A percentile compares a stretch with the other conserved stretches of the same genome.
phyloP scores from a whole-genome alignment of 345 rosid species.

The Lenwebbia sp. region DNA sequence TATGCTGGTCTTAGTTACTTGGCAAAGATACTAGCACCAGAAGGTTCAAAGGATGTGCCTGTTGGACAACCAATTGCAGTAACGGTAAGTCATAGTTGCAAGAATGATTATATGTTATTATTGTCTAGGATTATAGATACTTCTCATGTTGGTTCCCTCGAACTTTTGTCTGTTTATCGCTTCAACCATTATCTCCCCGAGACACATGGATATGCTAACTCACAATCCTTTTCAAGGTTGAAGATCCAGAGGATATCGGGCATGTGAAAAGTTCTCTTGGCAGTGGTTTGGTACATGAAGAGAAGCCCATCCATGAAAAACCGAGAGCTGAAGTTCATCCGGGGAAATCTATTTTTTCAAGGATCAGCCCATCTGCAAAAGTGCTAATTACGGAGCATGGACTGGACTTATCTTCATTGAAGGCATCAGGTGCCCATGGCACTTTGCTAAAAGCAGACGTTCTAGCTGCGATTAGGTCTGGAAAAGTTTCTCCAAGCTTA shows the following conservation, averaged over 20 bases:
- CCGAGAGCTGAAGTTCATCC: constrained; percentile 25
- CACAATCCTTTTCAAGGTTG: constrained; percentile 54
- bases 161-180: neutral
- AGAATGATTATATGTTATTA: neutral
- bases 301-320: constrained; percentile 28
- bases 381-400: constrained; percentile 66
- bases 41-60: constrained; percentile 62
- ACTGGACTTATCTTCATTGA: constrained; percentile 65
- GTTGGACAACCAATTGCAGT: constrained; percentile 61
- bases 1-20: constrained; percentile 31
- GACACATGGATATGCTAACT: constrained; percentile 6
- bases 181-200: neutral
- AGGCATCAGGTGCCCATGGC: constrained; percentile 74
- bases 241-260: constrained; percentile 66
- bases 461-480: constrained; percentile 67
- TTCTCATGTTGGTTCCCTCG: neutral
- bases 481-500: constrained; percentile 41
- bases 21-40: constrained; percentile 61
- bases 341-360: constrained; percentile 38
- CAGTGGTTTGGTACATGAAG: constrained; percentile 34
- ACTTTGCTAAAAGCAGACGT: constrained; percentile 87
- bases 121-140: neutral
- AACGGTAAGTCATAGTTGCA: constrained; percentile 29
- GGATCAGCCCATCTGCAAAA: constrained; percentile 90
- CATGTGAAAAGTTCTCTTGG: constrained; percentile 43